Evolutionary conservation across 495 filamentous ascomycete species (phyloP), one percentile per base, ranked within the genome.

Genomic region (Copromyces sp.): DNA sequence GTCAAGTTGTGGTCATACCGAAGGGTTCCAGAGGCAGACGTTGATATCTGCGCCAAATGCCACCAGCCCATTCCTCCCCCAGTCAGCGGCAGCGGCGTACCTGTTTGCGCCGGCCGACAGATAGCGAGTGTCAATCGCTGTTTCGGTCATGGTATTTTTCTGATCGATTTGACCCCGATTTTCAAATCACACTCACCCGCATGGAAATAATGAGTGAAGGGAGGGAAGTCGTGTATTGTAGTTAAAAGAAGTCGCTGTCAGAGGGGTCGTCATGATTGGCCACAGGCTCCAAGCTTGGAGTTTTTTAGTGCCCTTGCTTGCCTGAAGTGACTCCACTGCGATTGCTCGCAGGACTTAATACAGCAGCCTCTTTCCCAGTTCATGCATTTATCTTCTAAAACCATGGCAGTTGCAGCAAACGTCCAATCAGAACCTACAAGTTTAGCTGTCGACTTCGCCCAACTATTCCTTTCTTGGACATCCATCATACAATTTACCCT

Each of bases 11-110:
- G 37, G 59, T 81, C 90, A 75, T 89, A 97, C 94, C 79, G 87
- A 78, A 68, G 95, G 93, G 77, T 90, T 84, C 95, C 95, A 98
- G 69, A 98, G 78, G 39, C 94, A 95, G 73, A 98, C 85, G 82
- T 95, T 95, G 72, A 88, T 88, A 82, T 94, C 93, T 38, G 94
- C 91, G 44, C 95, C 95, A 82, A 92, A 99, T 61, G 95, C 96
- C 44, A 98, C 86, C 70, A 94, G 81, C 14, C 91, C 90, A 42
- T 89, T 82, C 8, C 84, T 77, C 78, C 94, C 88, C 95, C 95
- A 99, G 82, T 98, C 95, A 16, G 95, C 94, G 14, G 92, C 93
- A 17, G 89, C 89, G 37, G 95, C 91, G 75, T 98, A 93, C 73
- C 95, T 86, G 82, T 98, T 98, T 44, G 93, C 94, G 71, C 95